These are phyloP conservation scores for Calocera cornea DNA, from an alignment of 768 basidiomycete genomes.

Conservation along the genomic window DNA sequence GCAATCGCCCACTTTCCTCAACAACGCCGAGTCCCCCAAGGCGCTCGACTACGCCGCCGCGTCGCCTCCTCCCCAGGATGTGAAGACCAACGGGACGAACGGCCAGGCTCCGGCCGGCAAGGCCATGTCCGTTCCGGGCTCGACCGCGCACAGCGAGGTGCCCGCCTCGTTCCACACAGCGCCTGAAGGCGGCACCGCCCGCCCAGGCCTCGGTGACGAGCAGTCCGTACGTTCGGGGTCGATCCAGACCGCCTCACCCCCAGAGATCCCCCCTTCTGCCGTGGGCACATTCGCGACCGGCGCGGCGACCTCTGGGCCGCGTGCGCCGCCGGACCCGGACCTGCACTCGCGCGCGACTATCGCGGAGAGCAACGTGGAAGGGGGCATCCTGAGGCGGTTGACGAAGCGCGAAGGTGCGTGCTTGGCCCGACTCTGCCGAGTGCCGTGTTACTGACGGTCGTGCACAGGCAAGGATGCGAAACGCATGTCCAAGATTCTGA, in stretches of 20 bases:
- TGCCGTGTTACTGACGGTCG: background rate
- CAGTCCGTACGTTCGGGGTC: background rate
- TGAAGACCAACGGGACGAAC: background rate
- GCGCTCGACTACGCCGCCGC: background rate
- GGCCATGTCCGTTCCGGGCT: background rate
- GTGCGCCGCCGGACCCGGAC: background rate
- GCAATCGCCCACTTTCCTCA: background rate
- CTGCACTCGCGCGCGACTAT: background rate
- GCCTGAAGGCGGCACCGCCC: background rate
- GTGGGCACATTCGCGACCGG: background rate
- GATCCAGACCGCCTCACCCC: background rate
- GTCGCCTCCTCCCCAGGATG: background rate
- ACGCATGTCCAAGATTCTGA: slow-evolving; percentile 54
- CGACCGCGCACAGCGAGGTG: background rate
- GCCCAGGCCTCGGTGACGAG: background rate
- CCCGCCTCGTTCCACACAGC: background rate
- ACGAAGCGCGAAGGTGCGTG: background rate
- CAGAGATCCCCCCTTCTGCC: background rate
- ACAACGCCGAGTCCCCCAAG: background rate
- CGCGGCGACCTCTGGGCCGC: background rate
- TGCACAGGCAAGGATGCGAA: slow-evolving; percentile 43
- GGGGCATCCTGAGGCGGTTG: background rate
- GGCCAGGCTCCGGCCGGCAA: background rate
- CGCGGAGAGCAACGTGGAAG: background rate
- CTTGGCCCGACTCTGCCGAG: background rate